Base-by-base conservation (phyloP, 345 rosid species). In the Populus alba region DNA sequence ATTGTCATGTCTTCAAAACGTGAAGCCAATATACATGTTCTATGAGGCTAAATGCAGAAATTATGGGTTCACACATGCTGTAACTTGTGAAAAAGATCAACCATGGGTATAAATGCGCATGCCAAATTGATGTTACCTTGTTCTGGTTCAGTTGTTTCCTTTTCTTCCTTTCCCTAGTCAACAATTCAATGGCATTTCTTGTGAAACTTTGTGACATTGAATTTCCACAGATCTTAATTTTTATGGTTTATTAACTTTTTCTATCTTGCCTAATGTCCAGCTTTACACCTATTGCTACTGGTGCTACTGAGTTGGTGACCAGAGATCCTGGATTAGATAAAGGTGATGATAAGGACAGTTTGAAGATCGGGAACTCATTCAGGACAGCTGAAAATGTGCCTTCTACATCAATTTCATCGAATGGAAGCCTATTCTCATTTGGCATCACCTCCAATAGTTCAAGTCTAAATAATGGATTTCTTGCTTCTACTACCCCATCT, bases 321-420 rank as follows among this genome's bases (percentile, higher is more conserved):
- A 83, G 85, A 70, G 85, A 81, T 69, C 71, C 81, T 75, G 95
- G 88, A 78, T 75, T 84, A 65, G 83, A 76, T 73, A 85, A 84
- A 81, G 72, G 70, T 80, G 83, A 71, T 62, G 59, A 74, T 71
- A 76, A 80, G 77, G 84, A 70, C 66, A 68, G 55, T 79, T 59
- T 72, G 72, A 87, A 86, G 77, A 71, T 70, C 31, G 89, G 70
- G 61, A 79, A 59, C 35, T 7, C 35, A 25, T 71, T 78, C 57
- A 79, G 35, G 33, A 29, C 71, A 57, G 74, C 87, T 51, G 85
- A 81, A 69, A 74, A 79, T 62, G 71, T 80, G 43, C 55, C 85
- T 77, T 78, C 86, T 75, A 61, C 86, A 39, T 68, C 90, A 81
- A 66, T 86, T 66, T 66, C 80, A 31, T 49, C 89, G 35, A 79